Conservation (phyloP, 352 stramenopile species). For the Ophiocytium majus region DNA sequence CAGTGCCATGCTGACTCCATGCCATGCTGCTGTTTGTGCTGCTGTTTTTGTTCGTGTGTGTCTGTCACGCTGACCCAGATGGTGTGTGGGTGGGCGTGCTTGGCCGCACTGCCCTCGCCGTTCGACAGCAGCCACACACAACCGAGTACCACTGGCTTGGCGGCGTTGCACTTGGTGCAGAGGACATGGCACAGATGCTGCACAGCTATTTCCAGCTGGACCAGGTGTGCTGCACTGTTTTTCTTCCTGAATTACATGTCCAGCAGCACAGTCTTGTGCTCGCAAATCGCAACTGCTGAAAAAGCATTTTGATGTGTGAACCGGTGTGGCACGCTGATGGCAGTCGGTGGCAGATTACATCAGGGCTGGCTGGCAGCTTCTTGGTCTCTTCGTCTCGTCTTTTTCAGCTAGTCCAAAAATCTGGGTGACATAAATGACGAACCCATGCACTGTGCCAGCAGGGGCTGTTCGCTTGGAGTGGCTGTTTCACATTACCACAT, state of each 20-base stretch:
- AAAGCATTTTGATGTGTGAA: too few relatives aligned
- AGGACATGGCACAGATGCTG: conserved; percentile 24
- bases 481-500: not conserved
- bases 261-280: not conserved
- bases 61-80: conserved; percentile 13
- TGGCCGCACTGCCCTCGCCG: conserved; percentile 32
- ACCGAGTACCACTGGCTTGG: conserved; percentile 35
- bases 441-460: too few relatives aligned
- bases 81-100: conserved; percentile 57
- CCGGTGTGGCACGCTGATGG: too few relatives aligned
- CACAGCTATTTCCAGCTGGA: conserved; percentile 48
- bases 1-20: not conserved
- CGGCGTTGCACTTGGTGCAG: not conserved
- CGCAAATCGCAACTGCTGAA: not conserved
- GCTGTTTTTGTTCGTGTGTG: not conserved
- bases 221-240: not conserved
- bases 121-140: conserved; percentile 38
- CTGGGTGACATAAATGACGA: too few relatives aligned
- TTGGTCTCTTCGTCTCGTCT: too few relatives aligned
- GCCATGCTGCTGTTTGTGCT: not conserved
- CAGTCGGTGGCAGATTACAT: not conserved
- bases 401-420: too few relatives aligned
- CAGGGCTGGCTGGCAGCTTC: not conserved
- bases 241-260: not conserved
- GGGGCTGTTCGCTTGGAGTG: not conserved